Evolutionary conservation across 306 rosid genomes (phyloP).

Genomic region (Bauhinia variegata): DNA sequence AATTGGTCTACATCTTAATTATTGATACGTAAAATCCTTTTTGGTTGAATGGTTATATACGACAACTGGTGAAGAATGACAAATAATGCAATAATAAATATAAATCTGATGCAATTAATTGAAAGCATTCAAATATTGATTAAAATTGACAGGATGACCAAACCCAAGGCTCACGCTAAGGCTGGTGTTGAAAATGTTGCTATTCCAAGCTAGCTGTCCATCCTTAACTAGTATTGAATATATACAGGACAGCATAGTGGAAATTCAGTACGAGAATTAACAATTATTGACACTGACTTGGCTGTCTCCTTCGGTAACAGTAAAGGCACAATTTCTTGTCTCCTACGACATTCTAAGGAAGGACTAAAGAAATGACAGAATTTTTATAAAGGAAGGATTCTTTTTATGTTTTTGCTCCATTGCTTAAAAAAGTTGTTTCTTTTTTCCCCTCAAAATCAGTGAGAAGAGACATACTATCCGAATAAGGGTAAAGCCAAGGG

Average conservation of each 20-base stretch:
- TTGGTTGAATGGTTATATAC: too few relatives aligned
- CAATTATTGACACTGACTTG: slow-evolving; percentile 12
- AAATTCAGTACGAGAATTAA: slow-evolving; percentile 2
- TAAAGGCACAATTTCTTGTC: slow-evolving; percentile 16
- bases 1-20: too few relatives aligned
- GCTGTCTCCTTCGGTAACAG: slow-evolving; percentile 12
- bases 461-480: too few relatives aligned
- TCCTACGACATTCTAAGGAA: neutral
- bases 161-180: slow-evolving; percentile 8
- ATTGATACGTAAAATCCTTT: too few relatives aligned
- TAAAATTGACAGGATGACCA: neutral
- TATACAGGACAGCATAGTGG: neutral
- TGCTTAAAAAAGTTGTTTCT: too few relatives aligned
- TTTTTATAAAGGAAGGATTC: too few relatives aligned
- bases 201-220: slow-evolving; percentile 22
- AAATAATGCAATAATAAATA: neutral
- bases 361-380: too few relatives aligned
- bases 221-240: slow-evolving; percentile 5
- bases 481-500: too few relatives aligned
- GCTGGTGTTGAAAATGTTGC: slow-evolving; percentile 29
- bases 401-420: too few relatives aligned
- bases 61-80: neutral
- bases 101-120: too few relatives aligned
- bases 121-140: too few relatives aligned
- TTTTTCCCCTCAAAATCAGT: too few relatives aligned